phyloP scores from a whole-genome alignment of 1,284 basidiomycete genomes.

The Uromyces viciae-fabae region DNA sequence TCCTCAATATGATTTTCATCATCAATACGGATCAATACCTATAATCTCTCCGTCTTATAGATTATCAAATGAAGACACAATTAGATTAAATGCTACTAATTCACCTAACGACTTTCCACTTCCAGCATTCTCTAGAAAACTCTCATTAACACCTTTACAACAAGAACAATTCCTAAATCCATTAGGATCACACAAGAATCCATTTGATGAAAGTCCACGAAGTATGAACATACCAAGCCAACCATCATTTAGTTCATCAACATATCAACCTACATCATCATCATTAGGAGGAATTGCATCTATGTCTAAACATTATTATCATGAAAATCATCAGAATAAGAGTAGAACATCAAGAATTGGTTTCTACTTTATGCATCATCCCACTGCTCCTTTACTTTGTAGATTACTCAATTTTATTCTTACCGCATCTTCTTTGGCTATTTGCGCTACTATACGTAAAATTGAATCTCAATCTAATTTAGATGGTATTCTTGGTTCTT shows the following conservation, averaged over 20 bases:
- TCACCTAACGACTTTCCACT: conserved; percentile 26
- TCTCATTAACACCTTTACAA: conserved; percentile 15
- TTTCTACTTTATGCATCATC: conserved; percentile 51
- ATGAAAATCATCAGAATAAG: too few relatives aligned
- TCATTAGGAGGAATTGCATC: conserved; percentile 56
- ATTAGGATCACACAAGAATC: background rate
- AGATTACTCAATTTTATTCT: conserved; percentile 78
- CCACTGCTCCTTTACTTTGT: conserved; percentile 63
- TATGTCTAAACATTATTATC: too few relatives aligned
- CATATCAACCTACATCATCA: conserved; percentile 56
- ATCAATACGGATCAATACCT: background rate
- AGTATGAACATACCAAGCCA: too few relatives aligned
- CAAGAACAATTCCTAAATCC: background rate
- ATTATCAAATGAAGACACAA: background rate
- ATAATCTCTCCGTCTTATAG: background rate
- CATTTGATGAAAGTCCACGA: background rate
- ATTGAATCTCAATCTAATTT: conserved; percentile 61
- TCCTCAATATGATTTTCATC: background rate
- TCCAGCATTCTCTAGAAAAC: conserved; percentile 29
- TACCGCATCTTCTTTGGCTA: conserved; percentile 71
- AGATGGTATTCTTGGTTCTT: conserved; percentile 66
- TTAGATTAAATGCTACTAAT: background rate
- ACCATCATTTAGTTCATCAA: too few relatives aligned
- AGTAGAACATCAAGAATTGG: conserved; percentile 52
- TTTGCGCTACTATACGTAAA: conserved; percentile 70